A percentile compares a stretch with the other conserved stretches of the same genome.
These are phyloP conservation scores for Phyllosticta paracitricarpa DNA, from an alignment of 2,329 filamentous ascomycete species.

Conservation along the genomic window DNA sequence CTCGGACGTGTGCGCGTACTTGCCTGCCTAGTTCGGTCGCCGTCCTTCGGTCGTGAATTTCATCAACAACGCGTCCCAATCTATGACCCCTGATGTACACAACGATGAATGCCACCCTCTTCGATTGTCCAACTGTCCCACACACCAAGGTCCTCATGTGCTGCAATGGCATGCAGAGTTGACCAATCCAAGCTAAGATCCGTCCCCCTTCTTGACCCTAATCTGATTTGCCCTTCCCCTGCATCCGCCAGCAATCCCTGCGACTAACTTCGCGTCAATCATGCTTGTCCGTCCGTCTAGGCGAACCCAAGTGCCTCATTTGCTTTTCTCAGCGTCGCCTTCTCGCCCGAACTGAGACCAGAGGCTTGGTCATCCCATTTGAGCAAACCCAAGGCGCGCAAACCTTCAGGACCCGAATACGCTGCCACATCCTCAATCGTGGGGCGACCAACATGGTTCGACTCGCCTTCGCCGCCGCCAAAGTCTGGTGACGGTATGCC, in stretches of 20 bases:
- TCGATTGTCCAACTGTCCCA: too few relatives aligned
- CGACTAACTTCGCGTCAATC: neutral
- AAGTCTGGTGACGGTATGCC: slow-evolving; percentile 46
- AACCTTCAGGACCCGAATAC: slow-evolving; percentile 37
- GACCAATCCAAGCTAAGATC: neutral
- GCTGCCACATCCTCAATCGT: slow-evolving; percentile 28
- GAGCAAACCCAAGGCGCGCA: slow-evolving; percentile 45
- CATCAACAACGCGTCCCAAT: too few relatives aligned
- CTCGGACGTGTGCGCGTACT: neutral
- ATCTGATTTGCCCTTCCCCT: neutral
- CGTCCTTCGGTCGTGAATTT: too few relatives aligned
- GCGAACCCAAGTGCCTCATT: slow-evolving; percentile 5
- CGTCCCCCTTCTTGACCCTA: neutral
- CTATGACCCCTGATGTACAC: too few relatives aligned
- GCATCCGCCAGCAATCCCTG: neutral
- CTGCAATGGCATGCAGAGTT: too few relatives aligned
- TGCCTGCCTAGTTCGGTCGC: neutral
- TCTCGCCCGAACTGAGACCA: neutral
- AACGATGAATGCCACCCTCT: too few relatives aligned
- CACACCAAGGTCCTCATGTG: too few relatives aligned
- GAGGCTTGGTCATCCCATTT: slow-evolving; percentile 31
- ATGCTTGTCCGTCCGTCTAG: neutral
- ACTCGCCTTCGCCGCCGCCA: slow-evolving; percentile 54
- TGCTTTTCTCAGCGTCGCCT: neutral
- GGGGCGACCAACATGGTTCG: slow-evolving; percentile 34